Evolutionary conservation across 1,284 basidiomycete species (phyloP).

Genomic region (Coniophora puteana): DNA sequence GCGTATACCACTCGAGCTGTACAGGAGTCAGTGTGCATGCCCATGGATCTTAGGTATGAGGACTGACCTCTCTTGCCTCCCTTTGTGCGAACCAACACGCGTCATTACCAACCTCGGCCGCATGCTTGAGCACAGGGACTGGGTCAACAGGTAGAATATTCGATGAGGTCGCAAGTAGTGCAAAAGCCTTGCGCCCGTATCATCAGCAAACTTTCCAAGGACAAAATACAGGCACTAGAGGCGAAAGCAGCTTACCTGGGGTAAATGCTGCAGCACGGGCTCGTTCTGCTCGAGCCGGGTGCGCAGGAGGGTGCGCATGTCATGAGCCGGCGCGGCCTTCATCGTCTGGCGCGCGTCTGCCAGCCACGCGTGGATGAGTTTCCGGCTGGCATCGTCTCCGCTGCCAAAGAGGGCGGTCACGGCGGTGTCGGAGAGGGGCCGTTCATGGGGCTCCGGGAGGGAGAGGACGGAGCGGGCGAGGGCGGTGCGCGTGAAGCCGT

Average conservation of each 20-base stretch:
- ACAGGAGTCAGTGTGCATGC: conserved; percentile 7
- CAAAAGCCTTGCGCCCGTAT: conserved; percentile 48
- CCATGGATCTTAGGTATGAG: not conserved
- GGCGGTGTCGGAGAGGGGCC: conserved; percentile 64
- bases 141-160: conserved; percentile 53
- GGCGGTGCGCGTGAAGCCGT: conserved; percentile 71
- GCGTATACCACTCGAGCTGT: conserved; percentile 67
- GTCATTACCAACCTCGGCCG: conserved; percentile 57
- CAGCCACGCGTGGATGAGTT: conserved; percentile 69
- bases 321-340: conserved; percentile 24
- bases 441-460: conserved; percentile 45
- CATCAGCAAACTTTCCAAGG: no score
- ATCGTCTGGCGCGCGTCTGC: conserved; percentile 58
- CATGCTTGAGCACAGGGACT: conserved; percentile 54
- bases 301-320: conserved; percentile 46
- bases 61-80: conserved; percentile 44
- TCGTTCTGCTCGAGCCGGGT: conserved; percentile 59
- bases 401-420: conserved; percentile 71
- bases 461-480: conserved; percentile 62
- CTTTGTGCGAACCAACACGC: conserved; percentile 58
- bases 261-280: conserved; percentile 55
- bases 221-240: not conserved
- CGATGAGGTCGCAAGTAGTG: conserved; percentile 52
- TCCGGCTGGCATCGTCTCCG: conserved; percentile 60
- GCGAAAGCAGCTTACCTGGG: conserved; percentile 48